These are phyloP conservation scores for Nitzschia sp. DNA, from an alignment of 108 stramenopile genomes.

Conservation along the genomic window DNA sequence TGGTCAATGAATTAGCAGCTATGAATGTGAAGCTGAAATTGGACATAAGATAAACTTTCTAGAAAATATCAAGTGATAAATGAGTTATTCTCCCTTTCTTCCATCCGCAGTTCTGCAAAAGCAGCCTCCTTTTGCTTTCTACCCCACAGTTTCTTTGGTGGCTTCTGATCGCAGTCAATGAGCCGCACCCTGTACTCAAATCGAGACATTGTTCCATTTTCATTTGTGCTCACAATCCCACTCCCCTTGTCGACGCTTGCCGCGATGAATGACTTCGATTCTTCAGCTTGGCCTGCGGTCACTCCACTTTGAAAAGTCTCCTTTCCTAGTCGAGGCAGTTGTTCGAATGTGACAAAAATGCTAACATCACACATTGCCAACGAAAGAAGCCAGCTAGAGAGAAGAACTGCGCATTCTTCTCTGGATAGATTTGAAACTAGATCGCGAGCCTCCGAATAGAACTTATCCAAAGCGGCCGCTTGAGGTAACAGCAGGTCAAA, in stretches of 20 bases:
- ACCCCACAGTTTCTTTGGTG: constrained; percentile 48
- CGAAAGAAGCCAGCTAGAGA: constrained; percentile 72
- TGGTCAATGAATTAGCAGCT: constrained; percentile 96
- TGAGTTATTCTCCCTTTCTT: no score
- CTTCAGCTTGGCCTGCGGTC: no score
- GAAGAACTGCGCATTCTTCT: constrained; percentile 53
- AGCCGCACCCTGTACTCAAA: constrained; percentile 51
- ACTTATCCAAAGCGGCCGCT: constrained; percentile 19
- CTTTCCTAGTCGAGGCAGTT: background rate
- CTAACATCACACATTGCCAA: constrained; percentile 73
- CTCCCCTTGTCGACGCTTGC: background rate
- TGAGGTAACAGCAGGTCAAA: background rate
- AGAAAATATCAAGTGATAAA: background rate
- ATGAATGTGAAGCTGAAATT: constrained; percentile 97
- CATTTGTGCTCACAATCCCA: background rate
- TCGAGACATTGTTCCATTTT: background rate
- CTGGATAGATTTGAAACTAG: constrained; percentile 29
- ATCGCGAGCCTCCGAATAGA: constrained; percentile 19
- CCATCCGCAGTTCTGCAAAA: constrained; percentile 10
- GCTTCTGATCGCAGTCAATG: constrained; percentile 72
- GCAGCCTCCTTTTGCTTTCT: constrained; percentile 40
- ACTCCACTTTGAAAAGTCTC: background rate
- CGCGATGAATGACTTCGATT: background rate
- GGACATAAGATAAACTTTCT: constrained; percentile 51
- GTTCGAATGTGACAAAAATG: constrained; percentile 41